A percentile compares a stretch with the other conserved stretches of the same genome.
phyloP scores from a whole-genome alignment of 2,329 filamentous ascomycete species.

The Penicillium paneum region DNA sequence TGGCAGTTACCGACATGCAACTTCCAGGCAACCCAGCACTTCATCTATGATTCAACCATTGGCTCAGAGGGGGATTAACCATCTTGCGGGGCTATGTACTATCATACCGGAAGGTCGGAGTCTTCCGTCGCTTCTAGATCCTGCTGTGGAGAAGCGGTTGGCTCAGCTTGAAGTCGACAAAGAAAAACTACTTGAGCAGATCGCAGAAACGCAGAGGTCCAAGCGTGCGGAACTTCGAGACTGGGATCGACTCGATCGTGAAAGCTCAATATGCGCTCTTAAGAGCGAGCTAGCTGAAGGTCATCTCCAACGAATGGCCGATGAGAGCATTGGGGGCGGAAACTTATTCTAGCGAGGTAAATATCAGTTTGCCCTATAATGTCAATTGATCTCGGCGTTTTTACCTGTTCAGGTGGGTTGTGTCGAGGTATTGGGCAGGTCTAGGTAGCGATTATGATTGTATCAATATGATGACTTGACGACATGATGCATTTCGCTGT shows the following conservation, averaged over 20 bases:
- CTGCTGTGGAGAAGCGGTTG: slow-evolving; percentile 44
- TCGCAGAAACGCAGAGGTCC: slow-evolving; percentile 43
- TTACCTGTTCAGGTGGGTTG: background rate
- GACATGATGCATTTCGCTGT: background rate
- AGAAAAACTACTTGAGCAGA: slow-evolving; percentile 45
- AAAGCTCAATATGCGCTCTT: slow-evolving; percentile 46
- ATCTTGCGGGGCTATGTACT: slow-evolving; percentile 38
- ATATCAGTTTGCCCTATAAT: slow-evolving; percentile 12
- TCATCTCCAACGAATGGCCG: slow-evolving; percentile 46
- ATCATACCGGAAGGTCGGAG: slow-evolving; percentile 45
- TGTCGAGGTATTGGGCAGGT: background rate
- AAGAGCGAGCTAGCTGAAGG: slow-evolving; percentile 50
- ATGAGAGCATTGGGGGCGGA: slow-evolving; percentile 42
- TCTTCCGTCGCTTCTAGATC: slow-evolving; percentile 38
- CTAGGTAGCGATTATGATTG: background rate
- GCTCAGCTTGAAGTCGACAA: slow-evolving; percentile 45
- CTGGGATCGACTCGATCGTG: slow-evolving; percentile 48
- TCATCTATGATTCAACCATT: slow-evolving; percentile 38
- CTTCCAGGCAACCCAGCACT: slow-evolving; percentile 37
- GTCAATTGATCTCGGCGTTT: background rate
- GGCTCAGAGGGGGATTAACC: slow-evolving; percentile 39
- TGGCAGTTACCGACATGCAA: slow-evolving; percentile 35
- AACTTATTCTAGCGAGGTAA: slow-evolving; percentile 32
- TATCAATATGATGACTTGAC: slow-evolving; percentile 2
- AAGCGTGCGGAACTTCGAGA: slow-evolving; percentile 45